A percentile compares a stretch with the other conserved stretches of the same genome.
These are phyloP conservation scores for Clarkia xantiana DNA, from an alignment of 345 rosid species.

Conservation along the genomic window DNA sequence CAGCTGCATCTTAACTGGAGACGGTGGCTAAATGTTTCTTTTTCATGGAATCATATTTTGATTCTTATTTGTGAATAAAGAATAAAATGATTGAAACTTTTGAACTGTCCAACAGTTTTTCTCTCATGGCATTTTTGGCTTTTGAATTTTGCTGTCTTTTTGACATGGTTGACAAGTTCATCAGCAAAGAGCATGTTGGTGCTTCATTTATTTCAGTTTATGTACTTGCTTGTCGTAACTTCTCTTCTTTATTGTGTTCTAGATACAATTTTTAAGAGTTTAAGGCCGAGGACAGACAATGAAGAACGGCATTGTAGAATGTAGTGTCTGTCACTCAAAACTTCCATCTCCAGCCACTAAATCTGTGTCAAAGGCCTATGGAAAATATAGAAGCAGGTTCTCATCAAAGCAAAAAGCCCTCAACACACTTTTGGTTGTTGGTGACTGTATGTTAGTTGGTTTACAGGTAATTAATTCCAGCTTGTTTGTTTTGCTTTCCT, in stretches of 20 bases:
- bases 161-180: too few relatives aligned
- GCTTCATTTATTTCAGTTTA: too few relatives aligned
- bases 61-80: too few relatives aligned
- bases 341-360: constrained; percentile 51
- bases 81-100: too few relatives aligned
- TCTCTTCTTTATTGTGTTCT: neutral
- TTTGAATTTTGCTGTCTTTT: too few relatives aligned
- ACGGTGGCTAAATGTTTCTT: too few relatives aligned
- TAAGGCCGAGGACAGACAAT: constrained; percentile 20
- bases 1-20: too few relatives aligned
- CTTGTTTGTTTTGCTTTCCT: constrained; percentile 5
- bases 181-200: too few relatives aligned
- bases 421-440: constrained; percentile 59
- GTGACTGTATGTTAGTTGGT: constrained; percentile 90
- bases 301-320: constrained; percentile 74
- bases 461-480: constrained; percentile 40
- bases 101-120: too few relatives aligned
- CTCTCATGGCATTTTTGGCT: too few relatives aligned
- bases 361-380: constrained; percentile 67
- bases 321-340: constrained; percentile 78
- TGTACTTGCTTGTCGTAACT: too few relatives aligned
- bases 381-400: constrained; percentile 39
- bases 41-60: too few relatives aligned
- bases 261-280: neutral
- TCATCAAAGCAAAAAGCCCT: constrained; percentile 66